phyloP scores from a whole-genome alignment of 805 yeast genomes.

The Pichia gijzeniarum region DNA sequence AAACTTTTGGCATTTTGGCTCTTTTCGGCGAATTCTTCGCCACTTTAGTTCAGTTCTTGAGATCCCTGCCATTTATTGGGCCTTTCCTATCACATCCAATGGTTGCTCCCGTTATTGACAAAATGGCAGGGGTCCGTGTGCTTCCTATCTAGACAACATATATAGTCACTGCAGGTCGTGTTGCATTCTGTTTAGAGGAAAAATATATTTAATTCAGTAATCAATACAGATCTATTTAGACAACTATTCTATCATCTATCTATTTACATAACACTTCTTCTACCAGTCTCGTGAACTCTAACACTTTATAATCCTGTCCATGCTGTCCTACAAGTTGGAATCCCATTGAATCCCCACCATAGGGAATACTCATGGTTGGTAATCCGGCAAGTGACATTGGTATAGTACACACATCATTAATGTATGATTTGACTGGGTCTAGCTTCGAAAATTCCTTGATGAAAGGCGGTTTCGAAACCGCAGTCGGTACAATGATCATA shows the following conservation, averaged over 20 bases:
- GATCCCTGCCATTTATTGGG: slow-evolving; percentile 85
- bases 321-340: slow-evolving; percentile 81
- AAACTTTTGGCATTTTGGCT: slow-evolving; percentile 82
- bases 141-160: slow-evolving; percentile 45
- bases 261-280: slow-evolving; percentile 5
- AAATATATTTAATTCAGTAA: background rate
- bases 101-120: slow-evolving; percentile 69
- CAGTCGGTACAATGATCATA: slow-evolving; percentile 67
- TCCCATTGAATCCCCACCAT: slow-evolving; percentile 45
- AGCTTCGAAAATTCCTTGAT: slow-evolving; percentile 16
- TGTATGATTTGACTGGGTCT: slow-evolving; percentile 51
- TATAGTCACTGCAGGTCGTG: too few species aligned
- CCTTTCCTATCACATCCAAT: slow-evolving; percentile 74
- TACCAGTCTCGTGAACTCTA: slow-evolving; percentile 31
- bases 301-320: slow-evolving; percentile 67
- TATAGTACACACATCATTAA: slow-evolving; percentile 79
- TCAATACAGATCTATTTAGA: background rate
- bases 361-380: slow-evolving; percentile 80
- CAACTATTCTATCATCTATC: background rate
- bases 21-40: slow-evolving; percentile 90
- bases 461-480: slow-evolving; percentile 38
- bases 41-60: slow-evolving; percentile 75
- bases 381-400: slow-evolving; percentile 91
- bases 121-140: slow-evolving; percentile 59
- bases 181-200: too few species aligned